A percentile compares a stretch with the other conserved stretches of the same genome.
These are phyloP conservation scores for Mucuna pruriens DNA, from an alignment of 306 rosid species.

Conservation along the genomic window DNA sequence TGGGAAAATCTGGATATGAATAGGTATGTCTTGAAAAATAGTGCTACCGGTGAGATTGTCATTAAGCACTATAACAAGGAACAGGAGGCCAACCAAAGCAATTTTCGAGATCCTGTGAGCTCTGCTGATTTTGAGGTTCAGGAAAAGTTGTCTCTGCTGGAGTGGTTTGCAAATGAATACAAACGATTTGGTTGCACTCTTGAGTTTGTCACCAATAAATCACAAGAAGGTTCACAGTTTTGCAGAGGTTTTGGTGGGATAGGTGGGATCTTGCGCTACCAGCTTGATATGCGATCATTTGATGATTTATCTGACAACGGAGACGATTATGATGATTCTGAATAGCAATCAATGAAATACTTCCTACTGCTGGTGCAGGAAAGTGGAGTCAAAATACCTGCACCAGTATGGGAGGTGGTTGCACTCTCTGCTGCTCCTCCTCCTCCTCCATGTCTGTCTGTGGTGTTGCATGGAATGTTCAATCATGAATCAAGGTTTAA, in stretches of 20 bases:
- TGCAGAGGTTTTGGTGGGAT: slow-evolving; percentile 96
- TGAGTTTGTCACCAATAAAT: slow-evolving; percentile 87
- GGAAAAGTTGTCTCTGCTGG: slow-evolving; percentile 74
- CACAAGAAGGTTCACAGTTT: slow-evolving; percentile 95
- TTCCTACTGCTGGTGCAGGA: slow-evolving; percentile 58
- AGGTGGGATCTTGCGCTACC: slow-evolving; percentile 93
- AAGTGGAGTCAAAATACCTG: slow-evolving; percentile 46
- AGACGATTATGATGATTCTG: slow-evolving; percentile 51
- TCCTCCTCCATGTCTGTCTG: slow-evolving; percentile 4
- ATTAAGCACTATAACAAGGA: slow-evolving; percentile 83
- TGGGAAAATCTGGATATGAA: slow-evolving; percentile 91
- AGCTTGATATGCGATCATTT: slow-evolving; percentile 85
- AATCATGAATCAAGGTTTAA: slow-evolving; percentile 39
- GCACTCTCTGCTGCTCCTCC: slow-evolving; percentile 42
- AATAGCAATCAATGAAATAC: slow-evolving; percentile 61
- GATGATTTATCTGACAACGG: slow-evolving; percentile 83
- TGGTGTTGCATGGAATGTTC: slow-evolving; percentile 30
- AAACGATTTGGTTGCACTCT: slow-evolving; percentile 82
- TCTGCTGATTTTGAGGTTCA: slow-evolving; percentile 77
- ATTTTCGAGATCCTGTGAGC: slow-evolving; percentile 65
- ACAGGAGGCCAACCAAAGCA: slow-evolving; percentile 66
- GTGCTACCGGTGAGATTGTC: slow-evolving; percentile 57
- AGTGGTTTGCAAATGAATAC: slow-evolving; percentile 96
- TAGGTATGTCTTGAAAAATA: slow-evolving; percentile 68
- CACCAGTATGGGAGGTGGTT: slow-evolving; percentile 49